Conservation (phyloP, 129 eudicot species). For the Erigeron canadensis region DNA sequence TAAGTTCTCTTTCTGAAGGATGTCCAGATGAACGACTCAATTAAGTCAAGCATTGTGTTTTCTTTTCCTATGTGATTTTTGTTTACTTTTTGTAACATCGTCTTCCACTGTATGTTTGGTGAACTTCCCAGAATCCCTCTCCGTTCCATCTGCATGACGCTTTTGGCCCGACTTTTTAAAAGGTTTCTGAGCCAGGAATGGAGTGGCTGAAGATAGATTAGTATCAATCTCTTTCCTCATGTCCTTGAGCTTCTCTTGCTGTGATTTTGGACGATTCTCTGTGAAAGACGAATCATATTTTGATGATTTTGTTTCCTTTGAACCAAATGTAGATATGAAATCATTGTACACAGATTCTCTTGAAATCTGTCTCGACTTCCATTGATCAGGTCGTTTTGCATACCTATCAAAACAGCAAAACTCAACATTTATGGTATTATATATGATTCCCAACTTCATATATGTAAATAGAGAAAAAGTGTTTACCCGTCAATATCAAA, state of each 20-base stretch:
- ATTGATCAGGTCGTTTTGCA: slow-evolving; percentile 76
- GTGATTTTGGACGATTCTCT: slow-evolving; percentile 40
- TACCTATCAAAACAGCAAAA: slow-evolving; percentile 43
- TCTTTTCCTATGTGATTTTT: slow-evolving; percentile 39
- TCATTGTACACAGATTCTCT: slow-evolving; percentile 70
- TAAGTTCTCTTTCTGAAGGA: slow-evolving; percentile 28
- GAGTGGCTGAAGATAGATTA: slow-evolving; percentile 37
- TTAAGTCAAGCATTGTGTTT: slow-evolving; percentile 24
- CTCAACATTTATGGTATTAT: background rate
- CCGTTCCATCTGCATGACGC: slow-evolving; percentile 35
- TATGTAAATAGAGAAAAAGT: background rate
- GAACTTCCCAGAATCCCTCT: slow-evolving; percentile 26
- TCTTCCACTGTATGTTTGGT: slow-evolving; percentile 34
- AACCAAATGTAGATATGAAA: slow-evolving; percentile 63
- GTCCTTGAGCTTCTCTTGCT: slow-evolving; percentile 64
- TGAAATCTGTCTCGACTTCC: slow-evolving; percentile 77
- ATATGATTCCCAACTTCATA: background rate
- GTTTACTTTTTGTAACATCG: slow-evolving; percentile 35
- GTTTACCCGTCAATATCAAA: slow-evolving; percentile 82
- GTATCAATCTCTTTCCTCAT: slow-evolving; percentile 81
- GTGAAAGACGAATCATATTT: slow-evolving; percentile 43
- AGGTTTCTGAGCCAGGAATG: slow-evolving; percentile 40
- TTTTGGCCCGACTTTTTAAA: slow-evolving; percentile 37
- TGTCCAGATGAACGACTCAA: slow-evolving; percentile 23
- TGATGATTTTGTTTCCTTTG: slow-evolving; percentile 41